These are phyloP conservation scores for Nitzschia palea DNA, from an alignment of 108 stramenopile species.

Conservation along the genomic window DNA sequence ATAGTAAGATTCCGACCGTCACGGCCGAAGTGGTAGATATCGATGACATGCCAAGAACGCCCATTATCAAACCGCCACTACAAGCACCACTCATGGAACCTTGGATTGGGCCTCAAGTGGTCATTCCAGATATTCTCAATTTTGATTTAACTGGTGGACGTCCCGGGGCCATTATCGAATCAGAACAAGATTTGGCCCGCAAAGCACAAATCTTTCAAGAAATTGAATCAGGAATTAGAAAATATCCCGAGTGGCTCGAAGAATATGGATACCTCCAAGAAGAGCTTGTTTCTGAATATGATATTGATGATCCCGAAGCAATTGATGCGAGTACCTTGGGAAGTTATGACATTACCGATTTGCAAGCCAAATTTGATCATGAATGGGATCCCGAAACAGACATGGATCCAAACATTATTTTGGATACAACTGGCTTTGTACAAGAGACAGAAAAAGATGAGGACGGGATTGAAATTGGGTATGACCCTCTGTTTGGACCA, in stretches of 20 bases:
- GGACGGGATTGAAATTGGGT: constrained; percentile 79
- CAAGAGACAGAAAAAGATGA: constrained; percentile 56
- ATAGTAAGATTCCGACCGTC: not conserved
- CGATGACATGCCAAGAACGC: constrained; percentile 1
- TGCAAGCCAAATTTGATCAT: constrained; percentile 66
- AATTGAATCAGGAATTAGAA: constrained; percentile 28
- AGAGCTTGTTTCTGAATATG: constrained; percentile 34
- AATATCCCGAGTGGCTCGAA: constrained; percentile 30
- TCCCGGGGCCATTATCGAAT: constrained; percentile 59
- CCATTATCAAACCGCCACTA: constrained; percentile 1
- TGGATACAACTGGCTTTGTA: constrained; percentile 27
- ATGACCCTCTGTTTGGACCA: constrained; percentile 72
- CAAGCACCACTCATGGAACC: not conserved
- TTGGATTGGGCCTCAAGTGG: constrained; percentile 17
- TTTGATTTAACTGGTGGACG: constrained; percentile 57
- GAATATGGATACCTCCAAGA: constrained; percentile 38
- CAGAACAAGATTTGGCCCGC: constrained; percentile 36
- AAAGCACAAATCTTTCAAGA: constrained; percentile 44
- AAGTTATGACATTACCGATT: constrained; percentile 57
- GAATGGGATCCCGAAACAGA: constrained; percentile 72
- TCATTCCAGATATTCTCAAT: constrained; percentile 24
- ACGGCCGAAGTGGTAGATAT: not conserved
- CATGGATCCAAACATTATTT: constrained; percentile 59
- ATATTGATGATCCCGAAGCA: constrained; percentile 65
- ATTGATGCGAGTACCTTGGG: constrained; percentile 66